A percentile compares a stretch with the other conserved stretches of the same genome.
Conservation (phyloP, 768 basidiomycete species). For the Russula emetica region DNA sequence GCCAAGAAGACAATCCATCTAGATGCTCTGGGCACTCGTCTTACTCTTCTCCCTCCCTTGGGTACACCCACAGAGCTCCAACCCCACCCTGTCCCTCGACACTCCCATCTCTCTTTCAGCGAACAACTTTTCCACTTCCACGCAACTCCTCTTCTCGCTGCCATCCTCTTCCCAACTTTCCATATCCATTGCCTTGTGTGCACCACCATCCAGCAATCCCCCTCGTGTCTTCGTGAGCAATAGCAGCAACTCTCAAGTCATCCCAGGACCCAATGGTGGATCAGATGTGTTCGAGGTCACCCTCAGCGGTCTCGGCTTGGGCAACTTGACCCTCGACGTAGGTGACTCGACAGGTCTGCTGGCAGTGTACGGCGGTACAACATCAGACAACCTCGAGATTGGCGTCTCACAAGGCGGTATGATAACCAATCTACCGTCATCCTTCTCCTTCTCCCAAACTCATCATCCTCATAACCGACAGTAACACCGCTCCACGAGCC, state of each 20-base stretch:
- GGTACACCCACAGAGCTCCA: not conserved
- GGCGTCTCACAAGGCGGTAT: constrained; percentile 43
- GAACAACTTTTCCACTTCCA: constrained; percentile 10
- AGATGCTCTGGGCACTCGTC: not conserved
- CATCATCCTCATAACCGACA: no score
- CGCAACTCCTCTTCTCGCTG: constrained; percentile 31
- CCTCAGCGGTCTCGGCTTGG: constrained; percentile 44
- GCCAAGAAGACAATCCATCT: not conserved
- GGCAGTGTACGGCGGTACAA: constrained; percentile 39
- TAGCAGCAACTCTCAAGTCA: constrained; percentile 34
- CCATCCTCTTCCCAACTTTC: constrained; percentile 31
- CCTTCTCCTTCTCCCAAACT: no score
- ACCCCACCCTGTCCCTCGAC: not conserved
- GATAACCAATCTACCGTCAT: not conserved
- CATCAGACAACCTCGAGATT: constrained; percentile 52
- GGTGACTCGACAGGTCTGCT: constrained; percentile 45
- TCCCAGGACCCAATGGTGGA: constrained; percentile 40
- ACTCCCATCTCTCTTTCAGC: constrained; percentile 11
- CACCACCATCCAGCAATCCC: constrained; percentile 25
- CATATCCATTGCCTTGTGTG: constrained; percentile 37
- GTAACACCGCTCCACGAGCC: constrained; percentile 43
- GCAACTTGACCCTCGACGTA: constrained; percentile 45
- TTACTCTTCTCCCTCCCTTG: not conserved
- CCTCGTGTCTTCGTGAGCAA: constrained; percentile 63
- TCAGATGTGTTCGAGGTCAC: constrained; percentile 46